Evolutionary conservation across 208 protist genomes (phyloP).

Genomic region (Angomonas deanei): DNA sequence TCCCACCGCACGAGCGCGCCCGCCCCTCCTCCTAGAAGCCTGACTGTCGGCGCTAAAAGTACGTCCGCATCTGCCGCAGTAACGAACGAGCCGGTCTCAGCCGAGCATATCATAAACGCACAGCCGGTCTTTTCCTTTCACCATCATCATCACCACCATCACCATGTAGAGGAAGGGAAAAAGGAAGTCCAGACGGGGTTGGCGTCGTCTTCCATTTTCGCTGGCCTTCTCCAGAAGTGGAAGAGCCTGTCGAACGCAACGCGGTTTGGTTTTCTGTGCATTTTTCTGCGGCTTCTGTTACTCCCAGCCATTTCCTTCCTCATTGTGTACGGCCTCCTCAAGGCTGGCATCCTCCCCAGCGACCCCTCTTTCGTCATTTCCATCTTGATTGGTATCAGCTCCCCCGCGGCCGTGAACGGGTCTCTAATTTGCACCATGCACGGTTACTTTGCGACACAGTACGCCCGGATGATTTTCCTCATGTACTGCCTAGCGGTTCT

Average conservation of each 20-base stretch:
- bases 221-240: constrained; percentile 3
- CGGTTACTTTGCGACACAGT: constrained; percentile 44
- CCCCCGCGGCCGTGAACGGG: constrained; percentile 59
- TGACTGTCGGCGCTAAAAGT: background rate
- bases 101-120: background rate
- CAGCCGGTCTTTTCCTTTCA: background rate
- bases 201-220: background rate
- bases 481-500: constrained; percentile 54
- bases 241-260: constrained; percentile 15
- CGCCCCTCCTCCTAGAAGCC: background rate
- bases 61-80: background rate
- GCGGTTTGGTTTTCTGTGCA: constrained; percentile 25
- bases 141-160: background rate
- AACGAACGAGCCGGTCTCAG: background rate
- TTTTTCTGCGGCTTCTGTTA: constrained; percentile 45
- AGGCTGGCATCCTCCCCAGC: constrained; percentile 27
- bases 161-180: background rate
- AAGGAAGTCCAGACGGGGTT: background rate
- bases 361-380: constrained; percentile 51
- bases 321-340: constrained; percentile 43
- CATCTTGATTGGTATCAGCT: constrained; percentile 53
- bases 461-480: constrained; percentile 52
- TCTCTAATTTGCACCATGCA: constrained; percentile 62
- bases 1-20: background rate
- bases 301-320: constrained; percentile 49